Evolutionary conservation across 2,329 filamentous ascomycete genomes (phyloP).

Genomic region (Podosphaera aphanis): DNA sequence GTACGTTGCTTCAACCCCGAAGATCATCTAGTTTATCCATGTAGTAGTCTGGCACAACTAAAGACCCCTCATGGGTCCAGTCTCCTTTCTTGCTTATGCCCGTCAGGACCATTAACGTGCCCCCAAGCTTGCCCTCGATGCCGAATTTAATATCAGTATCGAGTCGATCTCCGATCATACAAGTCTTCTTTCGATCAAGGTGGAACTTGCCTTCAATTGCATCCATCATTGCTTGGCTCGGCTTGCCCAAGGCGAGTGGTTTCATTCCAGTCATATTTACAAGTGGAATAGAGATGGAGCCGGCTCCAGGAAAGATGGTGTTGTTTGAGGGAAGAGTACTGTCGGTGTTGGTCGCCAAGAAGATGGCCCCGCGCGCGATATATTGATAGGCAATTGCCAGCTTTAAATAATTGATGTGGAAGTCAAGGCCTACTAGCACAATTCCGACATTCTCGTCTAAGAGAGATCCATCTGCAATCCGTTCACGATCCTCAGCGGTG

Average conservation of each 20-base stretch:
- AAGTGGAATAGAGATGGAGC: constrained; percentile 57
- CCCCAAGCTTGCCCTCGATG: constrained; percentile 70
- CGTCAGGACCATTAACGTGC: constrained; percentile 74
- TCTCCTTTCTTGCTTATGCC: constrained; percentile 74
- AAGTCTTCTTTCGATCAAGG: constrained; percentile 61
- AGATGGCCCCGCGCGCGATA: constrained; percentile 55
- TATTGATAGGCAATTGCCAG: constrained; percentile 69
- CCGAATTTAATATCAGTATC: constrained; percentile 96
- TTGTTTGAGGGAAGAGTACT: constrained; percentile 66
- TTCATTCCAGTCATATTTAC: constrained; percentile 45
- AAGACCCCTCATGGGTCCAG: constrained; percentile 44
- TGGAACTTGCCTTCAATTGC: constrained; percentile 90
- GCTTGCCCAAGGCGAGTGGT: constrained; percentile 71
- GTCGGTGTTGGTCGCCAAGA: constrained; percentile 84
- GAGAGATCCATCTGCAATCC: constrained; percentile 48
- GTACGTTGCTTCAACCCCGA: constrained; percentile 15
- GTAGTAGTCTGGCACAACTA: constrained; percentile 58
- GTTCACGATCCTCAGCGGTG: constrained; percentile 53
- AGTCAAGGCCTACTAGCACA: constrained; percentile 77
- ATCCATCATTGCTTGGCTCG: constrained; percentile 98
- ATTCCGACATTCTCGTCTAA: constrained; percentile 76
- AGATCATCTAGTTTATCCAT: constrained; percentile 69
- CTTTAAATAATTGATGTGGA: constrained; percentile 90
- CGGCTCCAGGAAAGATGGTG: constrained; percentile 76
- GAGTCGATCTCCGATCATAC: constrained; percentile 86